phyloP scores from a whole-genome alignment of 257 asterid genomes.

The Cruciata laevipes region DNA sequence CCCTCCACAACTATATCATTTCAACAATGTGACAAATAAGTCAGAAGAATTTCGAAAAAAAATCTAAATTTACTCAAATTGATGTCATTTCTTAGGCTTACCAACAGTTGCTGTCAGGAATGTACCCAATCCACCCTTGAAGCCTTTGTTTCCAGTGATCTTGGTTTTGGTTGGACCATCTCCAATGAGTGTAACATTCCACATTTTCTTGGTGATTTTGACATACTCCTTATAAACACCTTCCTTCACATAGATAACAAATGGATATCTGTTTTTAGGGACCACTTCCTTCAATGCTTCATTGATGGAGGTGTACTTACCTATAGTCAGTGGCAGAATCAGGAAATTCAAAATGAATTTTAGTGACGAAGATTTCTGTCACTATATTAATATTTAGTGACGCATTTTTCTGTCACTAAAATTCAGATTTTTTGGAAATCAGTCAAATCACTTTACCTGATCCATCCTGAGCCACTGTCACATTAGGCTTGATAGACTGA shows the following conservation, averaged over 20 bases:
- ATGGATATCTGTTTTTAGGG: constrained; percentile 19
- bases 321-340: not conserved
- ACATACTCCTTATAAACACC: constrained; percentile 52
- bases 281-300: constrained; percentile 42
- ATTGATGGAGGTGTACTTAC: constrained; percentile 22
- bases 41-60: no score
- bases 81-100: not conserved
- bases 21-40: no score
- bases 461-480: constrained; percentile 60
- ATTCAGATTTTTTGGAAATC: no score
- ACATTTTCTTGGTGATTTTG: constrained; percentile 26
- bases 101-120: constrained; percentile 45
- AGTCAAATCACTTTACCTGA: constrained; percentile 37
- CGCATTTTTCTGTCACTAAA: no score
- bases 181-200: constrained; percentile 47
- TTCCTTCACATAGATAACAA: constrained; percentile 44
- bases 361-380: no score
- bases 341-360: no score
- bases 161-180: constrained; percentile 56
- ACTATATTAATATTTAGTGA: no score
- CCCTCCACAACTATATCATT: constrained; percentile 24
- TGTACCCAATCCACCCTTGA: constrained; percentile 31
- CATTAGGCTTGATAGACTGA: constrained; percentile 19
- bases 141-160: constrained; percentile 40
- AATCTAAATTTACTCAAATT: no score